Conservation (phyloP, 192 early-diverging fungal species). For the Coemansia sp. region DNA sequence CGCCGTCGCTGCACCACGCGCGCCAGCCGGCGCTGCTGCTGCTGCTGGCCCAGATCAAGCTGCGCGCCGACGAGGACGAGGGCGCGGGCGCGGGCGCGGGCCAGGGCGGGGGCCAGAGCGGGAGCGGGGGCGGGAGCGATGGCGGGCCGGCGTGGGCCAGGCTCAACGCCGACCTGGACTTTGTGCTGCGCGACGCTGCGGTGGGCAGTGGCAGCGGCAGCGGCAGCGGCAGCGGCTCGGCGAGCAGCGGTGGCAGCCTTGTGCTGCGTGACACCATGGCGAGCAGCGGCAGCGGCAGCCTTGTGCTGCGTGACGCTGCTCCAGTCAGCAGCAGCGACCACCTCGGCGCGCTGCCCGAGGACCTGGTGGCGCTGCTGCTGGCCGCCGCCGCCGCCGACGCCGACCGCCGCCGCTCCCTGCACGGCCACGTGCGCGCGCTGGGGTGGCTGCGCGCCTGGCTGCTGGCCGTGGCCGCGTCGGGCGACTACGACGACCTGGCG, state of each 20-base stretch:
- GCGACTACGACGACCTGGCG: conserved; percentile 6
- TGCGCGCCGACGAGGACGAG: conserved; percentile 56
- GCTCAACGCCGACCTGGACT: conserved; percentile 44
- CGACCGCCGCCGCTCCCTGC: conserved; percentile 15
- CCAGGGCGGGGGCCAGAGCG: too few species aligned
- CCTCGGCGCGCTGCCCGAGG: conserved; percentile 10
- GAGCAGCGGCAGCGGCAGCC: too few species aligned
- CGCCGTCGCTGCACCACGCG: conserved; percentile 84
- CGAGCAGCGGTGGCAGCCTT: too few species aligned
- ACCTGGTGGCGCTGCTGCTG: conserved; percentile 13
- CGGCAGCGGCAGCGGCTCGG: too few species aligned
- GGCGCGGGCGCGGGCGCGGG: conserved; percentile 30
- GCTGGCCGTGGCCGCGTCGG: conserved; percentile 1
- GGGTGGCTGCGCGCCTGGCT: conserved; percentile 48
- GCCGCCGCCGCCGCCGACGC: conserved; percentile 11
- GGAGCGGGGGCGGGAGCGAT: too few species aligned
- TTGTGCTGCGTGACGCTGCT: too few species aligned
- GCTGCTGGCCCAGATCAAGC: conserved; percentile 83
- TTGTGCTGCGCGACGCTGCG: conserved; percentile 27
- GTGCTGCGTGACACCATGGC: conserved; percentile 23
- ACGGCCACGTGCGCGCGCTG: conserved; percentile 20
- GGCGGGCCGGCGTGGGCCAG: conserved; percentile 45
- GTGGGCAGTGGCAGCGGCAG: too few species aligned
- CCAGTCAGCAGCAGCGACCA: too few species aligned
- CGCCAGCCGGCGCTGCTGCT: conserved; percentile 89